Evolutionary conservation across 2,329 filamentous ascomycete genomes (phyloP), one percentile per base, ranked within the genome.

Genomic region (Epichloe uncinata): DNA sequence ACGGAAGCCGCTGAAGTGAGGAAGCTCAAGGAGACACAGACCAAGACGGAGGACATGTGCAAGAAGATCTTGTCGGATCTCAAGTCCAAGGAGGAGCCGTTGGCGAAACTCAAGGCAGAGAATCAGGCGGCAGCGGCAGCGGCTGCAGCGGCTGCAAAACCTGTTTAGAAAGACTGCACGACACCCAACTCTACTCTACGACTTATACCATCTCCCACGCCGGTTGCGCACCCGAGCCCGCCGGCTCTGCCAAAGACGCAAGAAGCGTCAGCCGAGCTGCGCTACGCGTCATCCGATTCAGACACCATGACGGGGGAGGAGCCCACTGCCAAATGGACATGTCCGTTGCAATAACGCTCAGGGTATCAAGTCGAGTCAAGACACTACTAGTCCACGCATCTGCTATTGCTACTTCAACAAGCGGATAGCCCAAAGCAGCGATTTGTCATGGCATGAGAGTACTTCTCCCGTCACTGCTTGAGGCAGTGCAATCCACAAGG

Each of bases 1-100:
- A 83, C 81, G 45, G 85, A 86, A 68, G 72, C 76, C 55, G 66
- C 77, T 6, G 80, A 84, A 66, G 66, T 82, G 36, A 75, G 78
- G 62, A 75, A 73, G 60, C 67, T 84, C 43, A 72, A 72, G 54
- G 82, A 82, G 52, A 85, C 85, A 50, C 70, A 81, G 61, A 73
- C 74, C 50, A 78, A 81, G 60, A 77, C 87, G 41, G 72, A 78
- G 50, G 73, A 78, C 50, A 79, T 84, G 63, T 71, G 73, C 46
- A 73, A 72, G 61, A 75, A 71, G 59, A 74, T 82, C 54, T 75
- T 77, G 56, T 74, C 72, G 54, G 73, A 78, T 66, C 73, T 84
- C 51, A 80, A 78, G 64, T 71, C 74, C 48, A 84, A 85, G 67
- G 84, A 84, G 64, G 73, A 75, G 49, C 70, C 74, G 55, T 67